Base-by-base conservation (phyloP, 371 early-diverging fungal genomes). In the Saksenaea oblongispora region DNA sequence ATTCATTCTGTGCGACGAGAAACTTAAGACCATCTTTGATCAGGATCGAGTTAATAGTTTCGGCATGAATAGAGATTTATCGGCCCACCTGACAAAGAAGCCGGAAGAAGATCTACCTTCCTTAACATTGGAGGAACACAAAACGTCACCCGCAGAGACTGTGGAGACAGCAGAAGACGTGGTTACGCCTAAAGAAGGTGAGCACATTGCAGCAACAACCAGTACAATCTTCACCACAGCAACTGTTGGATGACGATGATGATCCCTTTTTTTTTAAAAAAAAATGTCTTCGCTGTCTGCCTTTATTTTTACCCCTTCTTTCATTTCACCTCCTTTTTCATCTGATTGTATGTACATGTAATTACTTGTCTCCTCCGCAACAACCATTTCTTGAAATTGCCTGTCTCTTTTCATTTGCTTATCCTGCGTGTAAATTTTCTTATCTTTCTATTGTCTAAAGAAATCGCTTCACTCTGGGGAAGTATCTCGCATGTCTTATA, bases 51-150 rank as follows among this genome's bases (percentile, higher is more conserved):
- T 86, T 28, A 78, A 79, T 62, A 78, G 80, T 41, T 87, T 87
- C 68, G 75, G 75, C 36, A 86, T 87, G 87, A 79, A 84, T 47
- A 82, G 83, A 51, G 71, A 80, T 68, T 63, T 86, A 54, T 79
- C 78, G 26, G 74, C 66, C n/a, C 86, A 86, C 65, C 42, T 87
- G 42, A 79, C 73, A 22, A 80, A 80, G 37, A 80, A 80, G 47
- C 34, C 56, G 1, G 69, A 69, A 26, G 67, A 68, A 44, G 65
- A 68, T 22, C 55, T 39, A 39, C 51, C 47, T n/a, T 47, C 18
- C 22, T 47, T 47, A 22, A 47, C 51, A 18, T 47, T 22, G 51
- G 51, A 47, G 11, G 55, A 37, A 51, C 37, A 58, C 26, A 59
- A 67, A 31, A 67, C 67, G 39, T 70, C 70, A 26, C 70, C 70